These are phyloP conservation scores for Fennellomyces sp. DNA, from an alignment of 371 early-diverging fungal genomes.

Conservation along the genomic window DNA sequence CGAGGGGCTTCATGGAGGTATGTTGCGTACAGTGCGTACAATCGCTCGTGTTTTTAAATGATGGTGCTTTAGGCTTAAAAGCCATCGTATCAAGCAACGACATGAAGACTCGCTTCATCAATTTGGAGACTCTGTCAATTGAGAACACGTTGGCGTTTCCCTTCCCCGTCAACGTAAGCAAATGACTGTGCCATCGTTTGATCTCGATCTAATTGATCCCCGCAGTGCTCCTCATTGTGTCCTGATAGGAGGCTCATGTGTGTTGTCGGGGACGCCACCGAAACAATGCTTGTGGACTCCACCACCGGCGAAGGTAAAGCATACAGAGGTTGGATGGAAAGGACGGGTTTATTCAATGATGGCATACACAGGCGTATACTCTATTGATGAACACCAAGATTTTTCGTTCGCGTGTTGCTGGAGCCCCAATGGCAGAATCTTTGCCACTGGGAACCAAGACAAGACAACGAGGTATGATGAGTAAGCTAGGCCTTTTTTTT, in stretches of 20 bases:
- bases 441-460: slow-evolving; percentile 90
- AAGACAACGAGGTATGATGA: slow-evolving; percentile 44
- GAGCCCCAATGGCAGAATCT: slow-evolving; percentile 70
- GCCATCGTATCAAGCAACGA: slow-evolving; percentile 67
- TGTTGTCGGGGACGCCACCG: slow-evolving; percentile 75
- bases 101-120: slow-evolving; percentile 50
- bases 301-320: slow-evolving; percentile 52
- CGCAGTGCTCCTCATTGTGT: slow-evolving; percentile 70
- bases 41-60: not conserved
- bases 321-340: not conserved
- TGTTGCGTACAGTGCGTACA: not conserved
- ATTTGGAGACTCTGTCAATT: slow-evolving; percentile 44
- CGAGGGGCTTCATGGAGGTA: slow-evolving; percentile 38
- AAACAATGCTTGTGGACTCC: slow-evolving; percentile 61
- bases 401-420: slow-evolving; percentile 85
- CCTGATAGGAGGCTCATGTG: slow-evolving; percentile 69
- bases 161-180: slow-evolving; percentile 73
- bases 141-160: slow-evolving; percentile 41
- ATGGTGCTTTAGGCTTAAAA: slow-evolving; percentile 2
- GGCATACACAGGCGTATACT: slow-evolving; percentile 13
- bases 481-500: too few relatives aligned
- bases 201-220: not conserved
- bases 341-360: not conserved
- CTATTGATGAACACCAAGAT: slow-evolving; percentile 51
- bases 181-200: not conserved